Evolutionary conservation across 441 rosid genomes (phyloP), one percentile per base, ranked within the genome.

Genomic region (Oxalis stricta): DNA sequence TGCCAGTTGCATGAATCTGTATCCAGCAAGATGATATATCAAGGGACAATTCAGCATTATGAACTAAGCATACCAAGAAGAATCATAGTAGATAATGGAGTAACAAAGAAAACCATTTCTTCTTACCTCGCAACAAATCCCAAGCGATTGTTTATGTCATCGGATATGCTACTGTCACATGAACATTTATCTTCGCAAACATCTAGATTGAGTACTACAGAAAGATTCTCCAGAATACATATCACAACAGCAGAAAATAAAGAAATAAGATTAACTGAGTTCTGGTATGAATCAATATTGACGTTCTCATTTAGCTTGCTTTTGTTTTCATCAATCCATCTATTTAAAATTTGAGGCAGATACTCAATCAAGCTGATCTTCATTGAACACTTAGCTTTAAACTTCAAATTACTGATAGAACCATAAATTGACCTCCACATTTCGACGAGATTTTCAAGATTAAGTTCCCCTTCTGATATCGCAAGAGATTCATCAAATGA

Each of bases 361-460:
- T 44, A 37, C 41, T 44, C 61, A 12, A 48, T 38, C 14, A 71
- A 59, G 43, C 54, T 48, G 41, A 31, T 51, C 44, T 31, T 53
- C 28, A 53, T 20, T 18, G 29, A 52, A 45, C 17, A 26, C 31
- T 56, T 40, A n/a, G n/a, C n/a, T n/a, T n/a, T n/a, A 17, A 50
- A 15, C 30, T 18, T 44, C 18, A 49, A 58, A 51, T 29, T 41
- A 63, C 48, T 45, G 51, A 74, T 53, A 12, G 62, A 55, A 46
- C 44, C 45, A 65, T 56, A 69, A 34, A 74, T 53, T 18, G 69
- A 62, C 39, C 51, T 64, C 85, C 85, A 77, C 20, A 48, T 58
- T 38, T 66, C 67, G 54, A 46, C 41, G 26, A 53, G 52, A 28
- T 35, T 54, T 33, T 56, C 70, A 38, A 61, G 58, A 33, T 63